phyloP scores from a whole-genome alignment of 73 alveolate species.

The Uronychia binucleata region DNA sequence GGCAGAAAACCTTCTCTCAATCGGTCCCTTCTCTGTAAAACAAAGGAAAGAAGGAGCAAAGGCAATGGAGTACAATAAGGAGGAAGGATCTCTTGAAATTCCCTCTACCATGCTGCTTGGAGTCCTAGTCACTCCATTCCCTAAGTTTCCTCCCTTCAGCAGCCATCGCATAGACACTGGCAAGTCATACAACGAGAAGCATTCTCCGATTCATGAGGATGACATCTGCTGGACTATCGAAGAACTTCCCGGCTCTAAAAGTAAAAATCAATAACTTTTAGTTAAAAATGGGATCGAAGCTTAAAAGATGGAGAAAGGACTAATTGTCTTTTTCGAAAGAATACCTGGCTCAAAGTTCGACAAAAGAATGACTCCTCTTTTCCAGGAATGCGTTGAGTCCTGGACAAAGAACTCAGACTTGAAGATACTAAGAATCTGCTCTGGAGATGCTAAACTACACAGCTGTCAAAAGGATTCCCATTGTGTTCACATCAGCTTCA shows the following conservation, averaged over 20 bases:
- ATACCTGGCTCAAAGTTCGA: neutral
- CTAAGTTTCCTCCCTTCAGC: neutral
- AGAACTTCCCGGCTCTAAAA: neutral
- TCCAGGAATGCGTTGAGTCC: no score
- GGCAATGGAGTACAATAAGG: no score
- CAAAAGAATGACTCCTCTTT: no score
- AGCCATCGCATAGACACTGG: neutral
- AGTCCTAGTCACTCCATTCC: neutral
- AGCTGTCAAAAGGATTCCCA: neutral
- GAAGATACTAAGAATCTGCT: no score
- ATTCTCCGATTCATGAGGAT: no score
- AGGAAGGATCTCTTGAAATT: neutral
- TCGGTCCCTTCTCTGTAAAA: no score
- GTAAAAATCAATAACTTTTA: neutral
- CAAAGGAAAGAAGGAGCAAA: no score
- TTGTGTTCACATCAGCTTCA: neutral
- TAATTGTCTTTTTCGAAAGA: neutral
- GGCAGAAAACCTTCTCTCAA: no score
- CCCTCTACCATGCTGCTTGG: neutral
- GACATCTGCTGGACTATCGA: no score
- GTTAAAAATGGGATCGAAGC: neutral
- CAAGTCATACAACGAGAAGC: neutral
- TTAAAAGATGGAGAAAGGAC: neutral
- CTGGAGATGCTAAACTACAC: no score
- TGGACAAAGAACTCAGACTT: no score